Percentiles rank a stretch among this genome's conserved stretches.
phyloP scores from a whole-genome alignment of 257 asterid species.

The Ilex aquifolium region DNA sequence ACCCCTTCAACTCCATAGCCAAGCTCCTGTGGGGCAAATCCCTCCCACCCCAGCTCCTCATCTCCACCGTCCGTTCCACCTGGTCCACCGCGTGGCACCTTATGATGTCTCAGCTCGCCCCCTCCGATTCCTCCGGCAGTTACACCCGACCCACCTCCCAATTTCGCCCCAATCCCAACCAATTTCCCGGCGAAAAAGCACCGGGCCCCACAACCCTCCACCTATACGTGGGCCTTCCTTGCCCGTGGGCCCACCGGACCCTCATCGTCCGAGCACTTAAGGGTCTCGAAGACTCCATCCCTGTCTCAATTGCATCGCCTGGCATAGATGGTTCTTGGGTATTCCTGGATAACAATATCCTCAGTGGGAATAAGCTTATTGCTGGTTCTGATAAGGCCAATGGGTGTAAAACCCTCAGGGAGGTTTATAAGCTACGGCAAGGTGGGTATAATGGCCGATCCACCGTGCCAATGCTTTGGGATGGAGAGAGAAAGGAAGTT shows the following conservation, averaged over 20 bases:
- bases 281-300: conserved; percentile 59
- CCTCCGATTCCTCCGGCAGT: conserved; percentile 70
- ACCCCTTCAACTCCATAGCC: conserved; percentile 54
- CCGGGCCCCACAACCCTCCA: conserved; percentile 33
- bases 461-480: conserved; percentile 97
- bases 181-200: conserved; percentile 14
- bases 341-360: conserved; percentile 26
- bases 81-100: conserved; percentile 93
- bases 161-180: conserved; percentile 41
- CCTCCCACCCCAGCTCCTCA: conserved; percentile 85
- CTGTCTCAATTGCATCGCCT: conserved; percentile 73
- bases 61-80: conserved; percentile 90
- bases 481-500: conserved; percentile 50
- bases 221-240: conserved; percentile 88
- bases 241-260: conserved; percentile 99
- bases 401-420: conserved; percentile 59
- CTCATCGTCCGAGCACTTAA: conserved; percentile 90
- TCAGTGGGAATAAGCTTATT: conserved; percentile 17
- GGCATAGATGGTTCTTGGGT: conserved; percentile 83
- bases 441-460: conserved; percentile 75
- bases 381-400: conserved; percentile 58
- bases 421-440: conserved; percentile 48
- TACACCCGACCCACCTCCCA: conserved; percentile 84
- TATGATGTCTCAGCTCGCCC: conserved; percentile 99
- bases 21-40: conserved; percentile 83